Evolutionary conservation across 2,329 filamentous ascomycete genomes (phyloP), one percentile per base, ranked within the genome.

Genomic region (Amauroascus niger): DNA sequence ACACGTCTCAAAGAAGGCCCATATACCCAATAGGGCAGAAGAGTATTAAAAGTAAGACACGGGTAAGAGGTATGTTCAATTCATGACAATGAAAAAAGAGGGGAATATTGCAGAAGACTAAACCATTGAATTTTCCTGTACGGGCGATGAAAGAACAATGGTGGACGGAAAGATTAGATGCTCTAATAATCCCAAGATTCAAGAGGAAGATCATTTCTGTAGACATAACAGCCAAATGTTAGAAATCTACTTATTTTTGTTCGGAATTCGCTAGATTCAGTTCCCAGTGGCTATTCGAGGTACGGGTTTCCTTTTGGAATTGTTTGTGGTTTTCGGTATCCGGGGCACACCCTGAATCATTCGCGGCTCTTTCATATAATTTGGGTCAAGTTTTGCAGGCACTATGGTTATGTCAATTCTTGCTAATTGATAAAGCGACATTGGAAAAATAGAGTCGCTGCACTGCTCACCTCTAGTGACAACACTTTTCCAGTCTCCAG

Each of bases 281-380:
- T 44, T 14, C 35, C 49, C 49, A 14, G 44, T 46, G 54, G 69
- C 69, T 64, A 72, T 71, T 51, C 71, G 70, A 28, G 70, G 70
- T 32, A 73, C 65, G 33, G 70, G 71, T 59, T 71, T 72, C 53
- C 70, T 61, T 49, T 68, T 67, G 28, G 68, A 69, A 55, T 64
- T 72, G 60, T 72, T 71, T 54, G 67, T 64, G 49, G 67, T 64
- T 59, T 71, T 72, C 26, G 76, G 75, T 14, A 81, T 74, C 55
- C 79, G 71, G 26, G 89, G 89, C n/a, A 89, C 83, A 33, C 90
- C 90, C 67, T 95, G 88, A 37, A 95, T 91, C 58, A 87, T 83
- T 55, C 90, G 80, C 28, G 90, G 90, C 70, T 96, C 90, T 67
- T 88, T 88, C 88, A 97, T 95, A 45, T 96, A 75, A 13, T 82